phyloP scores from a whole-genome alignment of 257 asterid genomes.

The Ajuga chamaepitys region DNA sequence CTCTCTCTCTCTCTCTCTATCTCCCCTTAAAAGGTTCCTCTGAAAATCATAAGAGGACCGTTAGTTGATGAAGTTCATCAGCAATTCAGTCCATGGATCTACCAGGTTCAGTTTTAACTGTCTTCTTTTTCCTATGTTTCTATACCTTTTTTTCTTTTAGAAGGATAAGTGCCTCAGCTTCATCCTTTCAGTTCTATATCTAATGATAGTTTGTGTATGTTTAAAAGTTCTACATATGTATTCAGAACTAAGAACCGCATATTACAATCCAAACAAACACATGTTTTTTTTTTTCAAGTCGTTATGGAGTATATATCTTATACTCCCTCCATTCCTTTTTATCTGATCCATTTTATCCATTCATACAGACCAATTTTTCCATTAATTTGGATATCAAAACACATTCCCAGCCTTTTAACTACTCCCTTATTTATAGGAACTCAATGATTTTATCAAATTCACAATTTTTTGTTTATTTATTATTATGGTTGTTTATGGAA shows the following conservation, averaged over 20 bases:
- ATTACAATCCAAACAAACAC: background rate
- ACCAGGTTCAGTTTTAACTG: conserved; percentile 44
- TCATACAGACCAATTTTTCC: no score
- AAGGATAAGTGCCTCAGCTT: background rate
- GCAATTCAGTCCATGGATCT: conserved; percentile 71
- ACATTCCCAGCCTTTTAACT: no score
- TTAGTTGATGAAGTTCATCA: conserved; percentile 84
- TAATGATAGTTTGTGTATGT: background rate
- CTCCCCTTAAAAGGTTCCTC: conserved; percentile 43
- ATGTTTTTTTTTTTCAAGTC: background rate
- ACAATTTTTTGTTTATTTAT: no score
- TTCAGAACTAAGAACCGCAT: background rate
- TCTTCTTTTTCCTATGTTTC: background rate
- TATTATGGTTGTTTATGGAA: no score
- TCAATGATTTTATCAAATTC: no score
- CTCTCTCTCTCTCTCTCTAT: background rate
- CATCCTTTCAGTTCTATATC: no score
- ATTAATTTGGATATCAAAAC: no score
- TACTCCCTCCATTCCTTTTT: no score
- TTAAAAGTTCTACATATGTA: background rate
- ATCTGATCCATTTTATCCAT: no score
- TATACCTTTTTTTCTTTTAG: background rate
- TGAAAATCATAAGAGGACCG: conserved; percentile 63
- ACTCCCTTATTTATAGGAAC: no score
- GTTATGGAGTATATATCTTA: background rate